These are phyloP conservation scores for Cryptococcus amylolentus DNA, from an alignment of 1,284 basidiomycete genomes.

Conservation along the genomic window DNA sequence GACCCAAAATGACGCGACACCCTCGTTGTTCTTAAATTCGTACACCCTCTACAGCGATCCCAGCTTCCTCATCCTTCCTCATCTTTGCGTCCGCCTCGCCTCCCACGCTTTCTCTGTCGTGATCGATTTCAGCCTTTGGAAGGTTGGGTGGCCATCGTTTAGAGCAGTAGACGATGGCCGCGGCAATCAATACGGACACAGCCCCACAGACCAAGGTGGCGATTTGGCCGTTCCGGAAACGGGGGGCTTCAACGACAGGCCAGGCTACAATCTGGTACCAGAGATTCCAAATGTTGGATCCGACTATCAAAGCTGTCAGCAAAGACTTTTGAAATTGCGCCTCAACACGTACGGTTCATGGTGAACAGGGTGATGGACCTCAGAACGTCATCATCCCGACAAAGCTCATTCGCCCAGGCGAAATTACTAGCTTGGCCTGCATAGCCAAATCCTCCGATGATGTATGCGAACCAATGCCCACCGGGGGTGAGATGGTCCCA, in stretches of 20 bases:
- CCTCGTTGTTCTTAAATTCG: too few species aligned
- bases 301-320: slow-evolving; percentile 4
- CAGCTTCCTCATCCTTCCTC: not conserved
- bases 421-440: slow-evolving; percentile 45
- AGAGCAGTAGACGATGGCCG: slow-evolving; percentile 31
- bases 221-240: slow-evolving; percentile 42
- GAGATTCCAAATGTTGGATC: slow-evolving; percentile 23
- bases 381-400: slow-evolving; percentile 41
- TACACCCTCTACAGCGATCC: not conserved
- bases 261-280: slow-evolving; percentile 42
- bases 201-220: slow-evolving; percentile 38
- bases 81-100: not conserved
- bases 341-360: slow-evolving; percentile 27
- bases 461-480: slow-evolving; percentile 41
- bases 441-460: slow-evolving; percentile 35
- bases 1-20: too few species aligned
- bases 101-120: not conserved
- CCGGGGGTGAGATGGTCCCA: slow-evolving; percentile 29
- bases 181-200: slow-evolving; percentile 24
- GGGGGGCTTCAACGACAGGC: slow-evolving; percentile 35
- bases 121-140: slow-evolving; percentile 1
- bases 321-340: not conserved
- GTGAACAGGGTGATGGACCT: slow-evolving; percentile 37
- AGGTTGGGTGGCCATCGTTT: slow-evolving; percentile 19
- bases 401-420: slow-evolving; percentile 42